Percentiles rank a stretch among this genome's conserved stretches.
These are phyloP conservation scores for Alloteropsis semialata DNA, from an alignment of 176 grass and related monocot genomes.

Conservation along the genomic window DNA sequence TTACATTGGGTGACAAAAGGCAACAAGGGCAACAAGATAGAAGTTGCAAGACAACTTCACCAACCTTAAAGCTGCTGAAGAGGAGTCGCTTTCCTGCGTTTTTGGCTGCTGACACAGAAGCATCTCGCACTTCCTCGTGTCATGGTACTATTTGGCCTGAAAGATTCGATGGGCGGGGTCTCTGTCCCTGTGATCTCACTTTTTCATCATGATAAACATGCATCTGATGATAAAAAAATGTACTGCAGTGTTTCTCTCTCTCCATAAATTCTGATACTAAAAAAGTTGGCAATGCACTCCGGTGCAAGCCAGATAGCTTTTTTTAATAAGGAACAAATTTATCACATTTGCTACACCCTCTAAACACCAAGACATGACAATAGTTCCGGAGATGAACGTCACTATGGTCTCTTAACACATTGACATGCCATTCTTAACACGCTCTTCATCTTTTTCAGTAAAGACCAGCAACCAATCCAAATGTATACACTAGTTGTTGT, in stretches of 20 bases:
- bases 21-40: background rate
- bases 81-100: background rate
- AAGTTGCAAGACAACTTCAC: background rate
- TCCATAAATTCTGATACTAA: background rate
- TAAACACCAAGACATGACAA: no score
- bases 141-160: background rate
- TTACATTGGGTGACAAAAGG: background rate
- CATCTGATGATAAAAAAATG: background rate
- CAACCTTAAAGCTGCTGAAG: background rate
- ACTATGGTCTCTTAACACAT: no score
- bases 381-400: no score
- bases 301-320: no score
- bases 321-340: no score
- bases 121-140: background rate
- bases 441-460: no score
- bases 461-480: no score
- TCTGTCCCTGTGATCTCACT: background rate
- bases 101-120: background rate
- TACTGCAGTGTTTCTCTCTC: background rate
- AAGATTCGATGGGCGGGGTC: background rate
- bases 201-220: constrained; percentile 6
- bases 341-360: no score
- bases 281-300: background rate
- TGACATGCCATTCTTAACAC: no score
- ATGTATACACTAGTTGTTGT: no score